These are phyloP conservation scores for Prunus padus DNA, from an alignment of 306 rosid genomes.

Conservation along the genomic window DNA sequence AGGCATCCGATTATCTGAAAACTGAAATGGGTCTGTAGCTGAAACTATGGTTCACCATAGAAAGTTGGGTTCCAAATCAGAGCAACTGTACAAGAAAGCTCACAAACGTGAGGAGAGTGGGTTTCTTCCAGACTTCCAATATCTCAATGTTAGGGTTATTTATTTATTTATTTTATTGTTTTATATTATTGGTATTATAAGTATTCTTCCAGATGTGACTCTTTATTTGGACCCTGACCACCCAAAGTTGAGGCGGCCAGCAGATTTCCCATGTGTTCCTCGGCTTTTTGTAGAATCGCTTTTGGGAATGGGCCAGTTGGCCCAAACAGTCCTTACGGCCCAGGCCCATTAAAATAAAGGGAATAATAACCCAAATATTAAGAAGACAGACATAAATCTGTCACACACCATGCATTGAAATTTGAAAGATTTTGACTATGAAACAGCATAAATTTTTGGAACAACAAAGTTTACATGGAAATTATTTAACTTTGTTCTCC, in stretches of 20 bases:
- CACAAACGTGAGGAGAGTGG: neutral
- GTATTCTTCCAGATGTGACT: neutral
- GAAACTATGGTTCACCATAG: constrained; percentile 9
- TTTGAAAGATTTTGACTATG: no score
- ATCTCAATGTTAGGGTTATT: constrained; percentile 28
- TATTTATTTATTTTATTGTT: neutral
- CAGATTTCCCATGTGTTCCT: neutral
- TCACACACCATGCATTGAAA: no score
- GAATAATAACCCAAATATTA: neutral
- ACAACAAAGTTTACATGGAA: no score
- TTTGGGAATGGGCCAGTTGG: neutral
- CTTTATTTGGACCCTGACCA: neutral
- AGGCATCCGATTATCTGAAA: constrained; percentile 26
- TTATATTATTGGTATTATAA: neutral
- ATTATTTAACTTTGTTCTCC: no score
- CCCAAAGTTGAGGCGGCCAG: neutral
- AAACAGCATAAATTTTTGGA: no score
- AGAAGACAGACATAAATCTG: no score
- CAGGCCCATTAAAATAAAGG: neutral
- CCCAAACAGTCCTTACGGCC: neutral
- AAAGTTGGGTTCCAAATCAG: neutral
- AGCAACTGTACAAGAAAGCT: neutral
- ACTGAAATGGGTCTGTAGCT: neutral
- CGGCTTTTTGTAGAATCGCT: neutral
- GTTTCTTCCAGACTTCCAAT: neutral